Percentiles rank a stretch among this genome's conserved stretches.
phyloP scores from a whole-genome alignment of 768 basidiomycete species.

The Boletus sp. region DNA sequence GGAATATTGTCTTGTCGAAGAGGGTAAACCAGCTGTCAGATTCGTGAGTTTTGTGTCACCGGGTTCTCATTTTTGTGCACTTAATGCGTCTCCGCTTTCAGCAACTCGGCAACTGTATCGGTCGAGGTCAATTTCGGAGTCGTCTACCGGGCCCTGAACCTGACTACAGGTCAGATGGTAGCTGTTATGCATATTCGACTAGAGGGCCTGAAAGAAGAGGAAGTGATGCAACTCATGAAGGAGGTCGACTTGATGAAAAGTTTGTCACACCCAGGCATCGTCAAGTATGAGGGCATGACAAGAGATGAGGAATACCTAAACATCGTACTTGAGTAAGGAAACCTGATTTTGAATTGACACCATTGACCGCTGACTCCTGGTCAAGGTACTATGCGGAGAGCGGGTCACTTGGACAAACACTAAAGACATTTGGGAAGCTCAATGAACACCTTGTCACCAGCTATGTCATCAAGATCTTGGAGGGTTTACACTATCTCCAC shows the following conservation, averaged over 20 bases:
- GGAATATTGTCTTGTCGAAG: no score
- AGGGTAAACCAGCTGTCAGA: no score
- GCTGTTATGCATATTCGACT: no score
- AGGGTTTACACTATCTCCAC: conserved; percentile 93
- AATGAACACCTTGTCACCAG: conserved; percentile 89
- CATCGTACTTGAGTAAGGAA: conserved; percentile 87
- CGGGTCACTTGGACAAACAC: conserved; percentile 89
- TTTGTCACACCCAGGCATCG: conserved; percentile 90
- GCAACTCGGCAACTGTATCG: no score
- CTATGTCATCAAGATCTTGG: conserved; percentile 95
- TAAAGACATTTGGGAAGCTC: conserved; percentile 91
- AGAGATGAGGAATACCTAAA: conserved; percentile 85
- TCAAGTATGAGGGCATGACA: conserved; percentile 98
- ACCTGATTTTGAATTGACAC: background rate
- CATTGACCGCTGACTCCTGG: conserved; percentile 14
- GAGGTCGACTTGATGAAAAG: conserved; percentile 94
- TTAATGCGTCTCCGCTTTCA: no score
- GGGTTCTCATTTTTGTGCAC: no score
- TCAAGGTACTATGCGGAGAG: conserved; percentile 92
- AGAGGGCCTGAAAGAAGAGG: no score
- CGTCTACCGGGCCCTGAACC: no score
- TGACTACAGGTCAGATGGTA: no score
- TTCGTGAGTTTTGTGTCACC: no score
- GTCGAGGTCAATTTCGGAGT: no score
- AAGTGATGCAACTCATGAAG: conserved; percentile 89